phyloP scores from a whole-genome alignment of 1,284 basidiomycete species.

The Moesziomyces sp. region DNA sequence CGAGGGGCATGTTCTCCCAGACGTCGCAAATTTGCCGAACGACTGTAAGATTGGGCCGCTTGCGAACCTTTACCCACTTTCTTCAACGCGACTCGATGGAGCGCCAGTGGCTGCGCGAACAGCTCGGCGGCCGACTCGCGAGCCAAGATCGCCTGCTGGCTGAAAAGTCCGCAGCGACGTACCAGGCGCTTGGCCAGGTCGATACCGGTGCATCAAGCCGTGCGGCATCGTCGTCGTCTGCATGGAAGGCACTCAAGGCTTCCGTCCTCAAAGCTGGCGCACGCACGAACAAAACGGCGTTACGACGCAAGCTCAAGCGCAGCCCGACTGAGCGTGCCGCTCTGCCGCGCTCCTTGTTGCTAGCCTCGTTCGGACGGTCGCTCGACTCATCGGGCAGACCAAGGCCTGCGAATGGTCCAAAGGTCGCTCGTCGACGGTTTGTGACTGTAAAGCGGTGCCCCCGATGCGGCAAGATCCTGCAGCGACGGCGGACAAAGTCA shows the following conservation, averaged over 20 bases:
- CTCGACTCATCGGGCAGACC: not conserved
- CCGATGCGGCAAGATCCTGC: constrained; percentile 29
- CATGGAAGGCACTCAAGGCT: constrained; percentile 25
- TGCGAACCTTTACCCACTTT: constrained; percentile 32
- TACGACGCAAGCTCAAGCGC: not conserved
- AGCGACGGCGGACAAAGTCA: not conserved
- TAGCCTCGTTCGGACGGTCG: constrained; percentile 14
- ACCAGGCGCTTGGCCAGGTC: not conserved
- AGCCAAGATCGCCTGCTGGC: constrained; percentile 36
- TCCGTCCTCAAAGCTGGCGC: not conserved
- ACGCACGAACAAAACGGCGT: not conserved
- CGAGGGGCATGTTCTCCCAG: constrained; percentile 52
- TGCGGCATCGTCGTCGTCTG: not conserved
- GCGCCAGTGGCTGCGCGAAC: constrained; percentile 39
- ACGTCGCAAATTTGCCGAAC: constrained; percentile 49
- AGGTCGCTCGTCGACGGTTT: no score
- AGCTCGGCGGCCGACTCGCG: constrained; percentile 69
- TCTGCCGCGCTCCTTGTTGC: constrained; percentile 14
- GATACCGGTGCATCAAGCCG: not conserved
- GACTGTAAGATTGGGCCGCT: constrained; percentile 47
- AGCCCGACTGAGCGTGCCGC: constrained; percentile 3
- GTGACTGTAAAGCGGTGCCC: constrained; percentile 11
- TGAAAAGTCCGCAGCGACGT: constrained; percentile 5
- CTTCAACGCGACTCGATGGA: constrained; percentile 43
- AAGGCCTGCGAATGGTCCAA: not conserved